Evolutionary conservation across 1,139 yeast genomes (phyloP), one percentile per base, ranked within the genome.

Genomic region (Taphrina communis): DNA sequence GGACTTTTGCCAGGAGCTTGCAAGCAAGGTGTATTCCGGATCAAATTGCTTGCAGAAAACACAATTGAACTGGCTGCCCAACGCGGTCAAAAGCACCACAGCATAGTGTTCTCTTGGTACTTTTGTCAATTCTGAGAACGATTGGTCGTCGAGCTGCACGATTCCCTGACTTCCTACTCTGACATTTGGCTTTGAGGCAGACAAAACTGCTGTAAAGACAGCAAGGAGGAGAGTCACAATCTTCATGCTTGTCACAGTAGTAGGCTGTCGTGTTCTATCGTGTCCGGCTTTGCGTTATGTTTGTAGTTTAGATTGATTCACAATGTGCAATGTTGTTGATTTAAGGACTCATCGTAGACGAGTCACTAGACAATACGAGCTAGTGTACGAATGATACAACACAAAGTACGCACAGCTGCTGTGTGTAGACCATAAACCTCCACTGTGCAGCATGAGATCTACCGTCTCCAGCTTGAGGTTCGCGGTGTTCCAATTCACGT

Each of bases 51-150:
- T 66, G 82, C 99, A 94, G 71, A 90, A 82, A 1, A 82, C 82
- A 80, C 99, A 94, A 46, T 90, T 90, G 76, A 91, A 84, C 73
- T 86, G 86, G 0, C 90, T 82, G 50, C 87, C 83, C 19, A 87
- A 84, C 1, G 97, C 92, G 0, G 97, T 89, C 73, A 94, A 80
- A 68, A 89, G 82, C 55, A 87, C 78, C 36, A 90, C 82, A 21
- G 90, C 75, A 62, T 88, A 84, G 77, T 85, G 87, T 75, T 91
- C 92, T 75, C 94, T 83, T 36, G 88, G 87, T 1, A 93, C 92
- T 41, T 81, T 80, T 71, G 92, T 82, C 41, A 89, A 77, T 50
- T 80, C 78, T 72, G 85, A 82, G 76, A 82, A 89, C 75, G 88
- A 89, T 65, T 78, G 79, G 74, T 89, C 94, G 53, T 84, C 86